Evolutionary conservation across 108 stramenopile species (phyloP).

Genomic region (Conticribra weissflogii): DNA sequence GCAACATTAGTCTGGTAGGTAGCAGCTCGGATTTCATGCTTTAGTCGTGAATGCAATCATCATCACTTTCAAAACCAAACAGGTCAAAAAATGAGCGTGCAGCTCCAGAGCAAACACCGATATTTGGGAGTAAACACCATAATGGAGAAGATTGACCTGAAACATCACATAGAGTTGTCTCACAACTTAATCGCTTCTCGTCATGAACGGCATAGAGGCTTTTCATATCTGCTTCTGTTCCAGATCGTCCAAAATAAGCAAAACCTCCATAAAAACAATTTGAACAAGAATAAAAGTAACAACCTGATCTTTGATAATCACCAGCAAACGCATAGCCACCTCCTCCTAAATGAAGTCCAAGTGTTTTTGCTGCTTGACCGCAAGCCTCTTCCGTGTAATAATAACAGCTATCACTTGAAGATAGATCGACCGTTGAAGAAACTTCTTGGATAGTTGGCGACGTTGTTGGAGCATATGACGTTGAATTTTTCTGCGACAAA

Average conservation of each 20-base stretch:
- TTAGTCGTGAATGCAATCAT: too few species aligned
- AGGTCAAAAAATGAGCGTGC: too few species aligned
- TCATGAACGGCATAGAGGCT: neutral
- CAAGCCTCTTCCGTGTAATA: constrained; percentile 32
- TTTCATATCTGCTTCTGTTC: constrained; percentile 5
- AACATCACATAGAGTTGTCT: constrained; percentile 14
- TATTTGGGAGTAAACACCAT: constrained; percentile 26
- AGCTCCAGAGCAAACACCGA: neutral
- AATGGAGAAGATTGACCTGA: constrained; percentile 14
- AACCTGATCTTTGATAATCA: constrained; percentile 14
- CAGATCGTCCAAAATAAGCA: constrained; percentile 21
- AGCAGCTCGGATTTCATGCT: too few species aligned
- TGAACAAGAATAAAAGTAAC: constrained; percentile 25
- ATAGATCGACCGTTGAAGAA: neutral
- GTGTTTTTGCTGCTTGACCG: constrained; percentile 12
- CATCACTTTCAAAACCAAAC: too few species aligned
- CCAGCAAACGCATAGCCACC: constrained; percentile 21
- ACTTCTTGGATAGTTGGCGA: neutral
- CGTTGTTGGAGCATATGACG: neutral
- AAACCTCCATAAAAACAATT: constrained; percentile 25
- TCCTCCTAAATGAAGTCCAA: constrained; percentile 22
- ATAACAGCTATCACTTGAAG: constrained; percentile 8
- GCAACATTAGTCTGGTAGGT: too few species aligned
- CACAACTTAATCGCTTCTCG: constrained; percentile 19
- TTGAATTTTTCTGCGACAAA: neutral